Conservation (phyloP, 495 filamentous ascomycete species). For the Hypoxylon trugodes region DNA sequence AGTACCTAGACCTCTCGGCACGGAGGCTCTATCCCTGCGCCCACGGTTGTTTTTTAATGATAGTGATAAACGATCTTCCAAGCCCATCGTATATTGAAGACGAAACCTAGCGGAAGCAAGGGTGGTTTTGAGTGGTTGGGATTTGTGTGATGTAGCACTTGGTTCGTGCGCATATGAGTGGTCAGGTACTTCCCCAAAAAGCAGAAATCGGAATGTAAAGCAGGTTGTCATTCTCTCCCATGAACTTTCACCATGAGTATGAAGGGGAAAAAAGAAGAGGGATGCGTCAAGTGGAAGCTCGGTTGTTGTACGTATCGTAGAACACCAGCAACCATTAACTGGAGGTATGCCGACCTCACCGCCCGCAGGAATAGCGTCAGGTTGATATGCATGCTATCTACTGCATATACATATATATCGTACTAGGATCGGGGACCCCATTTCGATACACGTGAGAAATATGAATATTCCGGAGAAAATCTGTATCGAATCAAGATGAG, state of each 20-base stretch:
- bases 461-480: slow-evolving; percentile 22
- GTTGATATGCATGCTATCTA: slow-evolving; percentile 43
- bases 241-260: slow-evolving; percentile 27
- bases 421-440: slow-evolving; percentile 29
- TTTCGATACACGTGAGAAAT: slow-evolving; percentile 24
- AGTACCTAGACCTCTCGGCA: slow-evolving; percentile 23
- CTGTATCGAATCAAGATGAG: slow-evolving; percentile 24
- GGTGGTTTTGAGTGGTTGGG: slow-evolving; percentile 19
- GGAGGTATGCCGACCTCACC: slow-evolving; percentile 35
- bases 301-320: slow-evolving; percentile 1
- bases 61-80: slow-evolving; percentile 25
- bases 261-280: slow-evolving; percentile 16
- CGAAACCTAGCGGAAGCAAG: slow-evolving; percentile 38
- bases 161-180: slow-evolving; percentile 29
- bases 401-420: too few species aligned
- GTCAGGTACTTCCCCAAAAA: slow-evolving; percentile 14
- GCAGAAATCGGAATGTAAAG: slow-evolving; percentile 5
- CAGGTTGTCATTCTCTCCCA: slow-evolving; percentile 12
- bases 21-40: slow-evolving; percentile 27
- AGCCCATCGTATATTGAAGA: slow-evolving; percentile 18
- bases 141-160: slow-evolving; percentile 31
- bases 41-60: slow-evolving; percentile 9
- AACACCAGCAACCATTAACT: slow-evolving; percentile 24
- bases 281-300: slow-evolving; percentile 25
- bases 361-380: slow-evolving; percentile 36